Conservation (phyloP, 2,329 filamentous ascomycete species). For the Trichoderma sp. region DNA sequence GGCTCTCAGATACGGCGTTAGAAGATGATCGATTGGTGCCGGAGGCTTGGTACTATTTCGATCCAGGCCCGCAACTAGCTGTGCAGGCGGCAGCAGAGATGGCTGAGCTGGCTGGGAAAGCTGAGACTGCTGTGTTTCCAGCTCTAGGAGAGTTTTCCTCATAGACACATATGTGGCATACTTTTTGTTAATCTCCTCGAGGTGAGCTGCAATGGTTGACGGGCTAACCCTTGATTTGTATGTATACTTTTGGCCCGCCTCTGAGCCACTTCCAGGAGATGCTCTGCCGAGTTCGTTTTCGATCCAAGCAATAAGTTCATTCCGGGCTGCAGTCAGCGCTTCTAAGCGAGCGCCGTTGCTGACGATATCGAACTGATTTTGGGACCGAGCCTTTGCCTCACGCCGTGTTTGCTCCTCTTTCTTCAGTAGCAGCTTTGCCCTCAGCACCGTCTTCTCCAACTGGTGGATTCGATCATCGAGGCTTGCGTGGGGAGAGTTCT, state of each 20-base stretch:
- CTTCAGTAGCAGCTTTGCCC: constrained; percentile 58
- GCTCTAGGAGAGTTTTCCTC: constrained; percentile 50
- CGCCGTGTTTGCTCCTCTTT: constrained; percentile 59
- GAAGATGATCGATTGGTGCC: constrained; percentile 43
- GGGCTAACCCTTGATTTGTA: not conserved
- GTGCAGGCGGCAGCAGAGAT: constrained; percentile 31
- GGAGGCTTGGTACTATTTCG: constrained; percentile 27
- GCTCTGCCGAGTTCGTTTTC: constrained; percentile 62
- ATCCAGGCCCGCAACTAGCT: constrained; percentile 25
- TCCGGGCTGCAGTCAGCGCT: constrained; percentile 58
- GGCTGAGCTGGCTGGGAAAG: constrained; percentile 35
- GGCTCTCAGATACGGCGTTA: constrained; percentile 58
- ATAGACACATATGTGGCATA: constrained; percentile 56
- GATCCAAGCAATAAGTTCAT: constrained; percentile 66
- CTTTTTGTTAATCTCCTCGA: constrained; percentile 54
- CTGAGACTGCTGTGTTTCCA: constrained; percentile 40
- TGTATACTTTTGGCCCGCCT: constrained; percentile 2
- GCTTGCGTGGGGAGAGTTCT: constrained; percentile 42
- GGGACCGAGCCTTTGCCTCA: constrained; percentile 46
- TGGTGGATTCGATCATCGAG: constrained; percentile 51
- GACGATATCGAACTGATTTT: constrained; percentile 41
- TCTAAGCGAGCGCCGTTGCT: constrained; percentile 48
- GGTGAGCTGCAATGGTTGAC: constrained; percentile 32
- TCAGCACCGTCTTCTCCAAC: constrained; percentile 60
- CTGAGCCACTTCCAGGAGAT: constrained; percentile 39